These are phyloP conservation scores for Conticribra weissflogii DNA, from an alignment of 108 stramenopile genomes.

Conservation along the genomic window DNA sequence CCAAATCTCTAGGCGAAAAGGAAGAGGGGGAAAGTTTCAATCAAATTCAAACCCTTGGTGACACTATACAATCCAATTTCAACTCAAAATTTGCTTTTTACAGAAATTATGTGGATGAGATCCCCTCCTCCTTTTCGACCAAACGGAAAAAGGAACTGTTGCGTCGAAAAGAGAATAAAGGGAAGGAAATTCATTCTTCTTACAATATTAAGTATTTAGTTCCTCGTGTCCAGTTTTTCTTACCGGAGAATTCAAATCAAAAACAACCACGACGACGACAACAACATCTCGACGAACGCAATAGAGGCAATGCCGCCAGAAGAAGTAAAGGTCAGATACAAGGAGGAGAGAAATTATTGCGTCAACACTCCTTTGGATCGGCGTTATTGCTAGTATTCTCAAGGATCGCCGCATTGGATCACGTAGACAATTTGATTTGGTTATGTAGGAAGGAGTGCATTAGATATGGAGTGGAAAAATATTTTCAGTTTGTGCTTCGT, in stretches of 20 bases:
- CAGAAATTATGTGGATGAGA: constrained; percentile 30
- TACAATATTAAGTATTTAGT: no score
- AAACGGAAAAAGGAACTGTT: not conserved
- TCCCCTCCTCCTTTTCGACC: not conserved
- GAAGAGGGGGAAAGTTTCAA: not conserved
- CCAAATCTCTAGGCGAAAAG: no score
- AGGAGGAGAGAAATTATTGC: constrained; percentile 16
- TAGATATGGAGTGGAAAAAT: not conserved
- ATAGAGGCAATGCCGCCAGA: not conserved
- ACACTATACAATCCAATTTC: no score
- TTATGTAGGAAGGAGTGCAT: constrained; percentile 14
- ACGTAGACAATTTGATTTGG: constrained; percentile 35
- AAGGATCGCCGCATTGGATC: constrained; percentile 19
- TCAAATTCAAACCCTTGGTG: not conserved
- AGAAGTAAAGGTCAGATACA: not conserved
- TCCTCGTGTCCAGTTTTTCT: no score
- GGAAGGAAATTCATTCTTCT: not conserved
- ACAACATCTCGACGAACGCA: no score
- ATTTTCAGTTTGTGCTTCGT: not conserved
- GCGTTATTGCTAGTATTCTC: constrained; percentile 30
- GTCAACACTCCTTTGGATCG: constrained; percentile 31
- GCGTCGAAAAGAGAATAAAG: not conserved
- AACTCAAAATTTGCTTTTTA: constrained; percentile 21
- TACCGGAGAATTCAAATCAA: no score
- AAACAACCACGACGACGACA: no score